Evolutionary conservation across 305 asterid species (phyloP), one percentile per base, ranked within the genome.

Genomic region (Fraxinus baroniana): DNA sequence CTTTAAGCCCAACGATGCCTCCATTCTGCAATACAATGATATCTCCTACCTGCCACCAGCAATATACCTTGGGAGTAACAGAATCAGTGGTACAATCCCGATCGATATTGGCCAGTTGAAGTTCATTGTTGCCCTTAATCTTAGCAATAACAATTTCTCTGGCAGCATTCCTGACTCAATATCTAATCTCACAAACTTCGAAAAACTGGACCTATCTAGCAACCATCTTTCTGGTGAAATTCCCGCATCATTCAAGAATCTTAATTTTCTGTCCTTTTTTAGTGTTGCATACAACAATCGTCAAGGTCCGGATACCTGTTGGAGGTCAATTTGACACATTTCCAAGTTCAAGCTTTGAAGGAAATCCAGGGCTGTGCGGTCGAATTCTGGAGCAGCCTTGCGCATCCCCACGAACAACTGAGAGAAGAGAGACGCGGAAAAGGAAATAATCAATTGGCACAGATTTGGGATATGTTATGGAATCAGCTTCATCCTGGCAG

Each of bases 321-420:
- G 97, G 97, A 28, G 94, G 93, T 7, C 97, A 92, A 86, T 92
- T 93, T 20, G 91, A 92, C 76, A 24, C 94, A 0, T 93, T 93
- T 83, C 85, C 91, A 0, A 77, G 8, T 79, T 30, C 90, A 17
- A 92, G 97, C 90, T 92, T 88, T 41, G 90, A 87, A 57, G 97
- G 97, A 68, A 92, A 93, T 79, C 87, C 88, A 5, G 81, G 79
- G 79, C 87, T 95, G 87, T 95, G 98, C 78, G 98, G 99, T 71
- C 86, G 70, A 60, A 62, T 88, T 79, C 75, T 94, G 89, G 87
- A 85, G 83, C 90, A 84, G 2, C 20, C 87, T 72, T 95, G 98
- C 81, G 35, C 35, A 32, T 32, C 35, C 35, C 35, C 35, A 32
- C 35, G 35, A 32, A 32, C 35, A 32, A 32, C 35, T 32, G 35